Base-by-base conservation (phyloP, 1,284 basidiomycete genomes). In the Malassezia sympodialis region DNA sequence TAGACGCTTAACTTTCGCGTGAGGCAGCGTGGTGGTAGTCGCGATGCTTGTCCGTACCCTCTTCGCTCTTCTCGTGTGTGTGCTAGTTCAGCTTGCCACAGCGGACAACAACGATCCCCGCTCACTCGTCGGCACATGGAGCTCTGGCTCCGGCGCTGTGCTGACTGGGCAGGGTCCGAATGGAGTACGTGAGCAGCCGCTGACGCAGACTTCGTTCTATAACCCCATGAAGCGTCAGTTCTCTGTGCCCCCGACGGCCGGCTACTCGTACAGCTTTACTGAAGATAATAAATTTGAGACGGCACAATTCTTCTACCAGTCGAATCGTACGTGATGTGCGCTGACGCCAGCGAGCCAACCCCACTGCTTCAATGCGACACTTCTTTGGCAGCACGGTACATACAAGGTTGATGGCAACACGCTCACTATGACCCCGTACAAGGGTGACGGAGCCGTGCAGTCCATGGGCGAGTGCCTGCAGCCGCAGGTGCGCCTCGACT, bases 341-440 rank as follows among this genome's bases (percentile, higher is more conserved):
- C 21, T 43, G 7, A 39, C 23, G 12, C 4, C 44, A 63, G 60
- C 64, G 15, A 52, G 51, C 15, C 58, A 53, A n/a, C 67, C 66
- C 21, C 52, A 60, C 11, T 73, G 71, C 54, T 71, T 72, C 56
- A 66, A 62, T 12, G 69, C 65, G 2, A 61, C 67, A 10, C 55
- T 73, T 27, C 63, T 69, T 32, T 73, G 71, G 71, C 69, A 72
- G 31, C 71, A 73, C 43, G 71, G 71, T 28, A 71, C 60, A 7
- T 73, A 71, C 43, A 39, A 50, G 57, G 58, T 51, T 50, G 55
- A 43, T 57, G 69, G 69, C 53, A 17, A 14, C 32, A 35, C 14
- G 10, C 31, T 72, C 45, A 60, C 59, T 6, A 57, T 73, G 34
- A 43, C 3, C 1, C 66, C 69, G 3, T 72, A 59, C 55, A 56